Conservation (phyloP, 257 asterid genomes). For the Capsicum rhomboideum region DNA sequence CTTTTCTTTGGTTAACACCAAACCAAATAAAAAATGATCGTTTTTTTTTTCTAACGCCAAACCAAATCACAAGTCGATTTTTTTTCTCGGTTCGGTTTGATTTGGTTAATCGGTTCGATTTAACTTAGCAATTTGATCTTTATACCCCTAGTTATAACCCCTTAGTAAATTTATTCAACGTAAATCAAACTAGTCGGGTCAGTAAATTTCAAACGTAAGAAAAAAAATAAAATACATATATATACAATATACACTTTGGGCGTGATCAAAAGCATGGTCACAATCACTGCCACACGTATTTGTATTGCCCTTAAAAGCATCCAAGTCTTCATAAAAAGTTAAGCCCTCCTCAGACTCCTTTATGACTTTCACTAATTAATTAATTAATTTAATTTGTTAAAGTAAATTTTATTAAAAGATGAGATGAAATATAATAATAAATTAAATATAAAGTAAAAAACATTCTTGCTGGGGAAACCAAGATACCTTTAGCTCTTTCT, state of each 20-base stretch:
- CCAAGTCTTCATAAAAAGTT: background rate
- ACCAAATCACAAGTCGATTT: too few relatives aligned
- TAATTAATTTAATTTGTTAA: background rate
- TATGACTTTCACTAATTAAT: background rate
- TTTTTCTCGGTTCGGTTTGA: too few relatives aligned
- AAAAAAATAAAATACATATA: too few relatives aligned
- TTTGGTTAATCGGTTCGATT: too few relatives aligned
- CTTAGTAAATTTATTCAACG: too few relatives aligned
- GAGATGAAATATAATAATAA: background rate
- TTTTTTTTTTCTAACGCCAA: too few relatives aligned
- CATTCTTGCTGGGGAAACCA: background rate
- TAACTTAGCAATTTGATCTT: too few relatives aligned
- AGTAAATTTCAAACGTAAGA: accelerated
- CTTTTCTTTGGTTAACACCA: too few relatives aligned
- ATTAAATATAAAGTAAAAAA: background rate
- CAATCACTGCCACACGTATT: background rate
- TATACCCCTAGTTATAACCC: too few relatives aligned
- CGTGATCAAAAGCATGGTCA: background rate
- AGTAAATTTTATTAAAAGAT: background rate
- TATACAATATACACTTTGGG: background rate
- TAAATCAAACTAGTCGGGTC: background rate
- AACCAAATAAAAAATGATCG: too few relatives aligned
- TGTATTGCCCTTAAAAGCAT: background rate
- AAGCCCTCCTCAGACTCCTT: background rate
- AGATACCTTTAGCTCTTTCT: background rate